phyloP scores from a whole-genome alignment of 441 rosid genomes.

The Pelargonium cotyledonis region DNA sequence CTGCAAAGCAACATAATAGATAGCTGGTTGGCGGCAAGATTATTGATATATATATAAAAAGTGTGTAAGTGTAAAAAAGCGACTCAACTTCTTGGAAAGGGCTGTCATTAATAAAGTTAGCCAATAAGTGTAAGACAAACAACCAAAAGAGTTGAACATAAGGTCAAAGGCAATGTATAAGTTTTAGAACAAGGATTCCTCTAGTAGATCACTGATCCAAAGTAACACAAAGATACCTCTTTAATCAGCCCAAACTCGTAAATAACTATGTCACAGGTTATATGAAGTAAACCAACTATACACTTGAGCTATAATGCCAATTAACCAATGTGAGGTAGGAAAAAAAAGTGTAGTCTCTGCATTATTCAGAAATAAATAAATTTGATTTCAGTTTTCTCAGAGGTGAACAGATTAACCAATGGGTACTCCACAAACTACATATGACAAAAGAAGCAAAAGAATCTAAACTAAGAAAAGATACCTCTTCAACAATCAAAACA shows the following conservation, averaged over 20 bases:
- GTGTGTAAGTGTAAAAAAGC: background rate
- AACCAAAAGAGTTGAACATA: background rate
- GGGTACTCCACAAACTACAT: background rate
- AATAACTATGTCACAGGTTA: background rate
- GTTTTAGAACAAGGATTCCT: background rate
- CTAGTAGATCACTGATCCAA: background rate
- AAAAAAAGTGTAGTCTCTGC: background rate
- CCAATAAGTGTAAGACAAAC: background rate
- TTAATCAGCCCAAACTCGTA: background rate
- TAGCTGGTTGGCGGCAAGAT: no score
- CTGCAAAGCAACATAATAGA: slow-evolving; percentile 33
- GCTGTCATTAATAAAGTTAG: no score
- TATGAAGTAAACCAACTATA: background rate
- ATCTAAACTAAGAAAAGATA: background rate
- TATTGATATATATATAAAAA: background rate
- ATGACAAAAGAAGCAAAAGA: background rate
- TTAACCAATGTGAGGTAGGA: background rate
- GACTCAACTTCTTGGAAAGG: no score
- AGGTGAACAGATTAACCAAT: background rate
- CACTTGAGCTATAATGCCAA: background rate
- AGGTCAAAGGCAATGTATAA: background rate
- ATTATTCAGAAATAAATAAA: background rate
- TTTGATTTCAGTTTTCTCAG: background rate
- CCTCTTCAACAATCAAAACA: background rate
- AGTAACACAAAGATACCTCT: background rate